A percentile compares a stretch with the other conserved stretches of the same genome.
Conservation (phyloP, 805 yeast species). For the Candida berthetii region DNA sequence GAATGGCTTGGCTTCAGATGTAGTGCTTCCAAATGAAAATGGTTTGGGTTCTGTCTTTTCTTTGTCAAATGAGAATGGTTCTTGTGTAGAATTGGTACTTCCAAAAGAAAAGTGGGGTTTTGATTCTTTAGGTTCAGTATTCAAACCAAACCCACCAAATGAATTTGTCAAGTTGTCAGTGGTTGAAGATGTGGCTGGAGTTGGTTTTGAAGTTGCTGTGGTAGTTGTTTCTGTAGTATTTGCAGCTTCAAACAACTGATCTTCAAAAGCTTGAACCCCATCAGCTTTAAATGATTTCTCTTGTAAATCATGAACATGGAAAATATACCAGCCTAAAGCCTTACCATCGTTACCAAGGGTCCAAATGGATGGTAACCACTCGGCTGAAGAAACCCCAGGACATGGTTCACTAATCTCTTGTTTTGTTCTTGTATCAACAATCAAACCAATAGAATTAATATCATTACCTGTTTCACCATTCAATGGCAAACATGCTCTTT, state of each 20-base stretch:
- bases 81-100: neutral
- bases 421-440: constrained; percentile 47
- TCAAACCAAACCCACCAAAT: constrained; percentile 4
- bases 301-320: constrained; percentile 47
- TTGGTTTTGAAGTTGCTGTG: neutral
- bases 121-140: neutral
- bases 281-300: constrained; percentile 21
- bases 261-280: neutral
- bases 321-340: constrained; percentile 59
- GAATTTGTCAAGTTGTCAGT: constrained; percentile 13
- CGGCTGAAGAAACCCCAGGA: constrained; percentile 48
- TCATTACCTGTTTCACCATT: constrained; percentile 61
- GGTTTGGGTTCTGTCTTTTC: neutral
- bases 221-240: neutral
- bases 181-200: constrained; percentile 1
- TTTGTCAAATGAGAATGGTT: neutral
- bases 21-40: neutral
- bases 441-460: constrained; percentile 65
- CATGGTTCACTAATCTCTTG: constrained; percentile 46
- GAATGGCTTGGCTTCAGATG: neutral
- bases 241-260: neutral
- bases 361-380: constrained; percentile 62
- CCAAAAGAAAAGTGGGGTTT: constrained; percentile 1
- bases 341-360: constrained; percentile 58
- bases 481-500: constrained; percentile 70